Evolutionary conservation across 257 asterid species (phyloP).

Genomic region (Solanum sejunctum): DNA sequence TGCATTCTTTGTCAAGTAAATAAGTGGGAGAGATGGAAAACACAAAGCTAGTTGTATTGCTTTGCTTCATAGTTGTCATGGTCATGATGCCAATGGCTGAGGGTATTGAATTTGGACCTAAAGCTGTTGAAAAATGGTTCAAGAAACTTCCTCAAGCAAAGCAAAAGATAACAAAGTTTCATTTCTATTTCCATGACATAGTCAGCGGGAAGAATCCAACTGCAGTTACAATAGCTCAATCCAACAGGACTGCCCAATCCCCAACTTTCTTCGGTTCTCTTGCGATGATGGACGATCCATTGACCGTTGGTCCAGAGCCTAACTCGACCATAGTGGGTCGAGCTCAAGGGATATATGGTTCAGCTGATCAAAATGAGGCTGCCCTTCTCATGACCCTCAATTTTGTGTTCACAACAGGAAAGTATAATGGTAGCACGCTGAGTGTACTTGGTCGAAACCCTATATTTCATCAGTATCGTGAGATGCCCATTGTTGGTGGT

Average conservation of each 20-base stretch:
- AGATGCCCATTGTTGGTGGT: conserved; percentile 33
- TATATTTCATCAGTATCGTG: conserved; percentile 6
- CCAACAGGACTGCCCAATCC: conserved; percentile 9
- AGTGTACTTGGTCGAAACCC: conserved; percentile 22
- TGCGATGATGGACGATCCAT: conserved; percentile 15
- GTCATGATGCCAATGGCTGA: background rate
- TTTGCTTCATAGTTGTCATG: background rate
- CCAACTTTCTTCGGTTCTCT: conserved; percentile 15
- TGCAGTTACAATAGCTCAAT: conserved; percentile 3
- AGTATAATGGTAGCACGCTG: conserved; percentile 33
- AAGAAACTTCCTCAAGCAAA: conserved; percentile 4
- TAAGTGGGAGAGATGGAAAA: background rate
- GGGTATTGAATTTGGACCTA: conserved; percentile 1
- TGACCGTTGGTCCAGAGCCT: conserved; percentile 9
- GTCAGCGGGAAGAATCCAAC: conserved; percentile 10
- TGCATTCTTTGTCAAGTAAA: background rate
- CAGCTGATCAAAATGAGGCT: conserved; percentile 9
- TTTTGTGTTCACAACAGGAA: conserved; percentile 15
- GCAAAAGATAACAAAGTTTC: conserved; percentile 14
- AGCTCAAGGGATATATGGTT: conserved; percentile 24
- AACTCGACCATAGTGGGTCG: conserved; percentile 28
- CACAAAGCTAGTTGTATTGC: background rate
- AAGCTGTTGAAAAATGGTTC: conserved; percentile 15
- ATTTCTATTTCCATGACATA: conserved; percentile 30
- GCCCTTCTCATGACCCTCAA: conserved; percentile 17